Conservation (phyloP, 192 early-diverging fungal species). For the Chytriomyces sp. region DNA sequence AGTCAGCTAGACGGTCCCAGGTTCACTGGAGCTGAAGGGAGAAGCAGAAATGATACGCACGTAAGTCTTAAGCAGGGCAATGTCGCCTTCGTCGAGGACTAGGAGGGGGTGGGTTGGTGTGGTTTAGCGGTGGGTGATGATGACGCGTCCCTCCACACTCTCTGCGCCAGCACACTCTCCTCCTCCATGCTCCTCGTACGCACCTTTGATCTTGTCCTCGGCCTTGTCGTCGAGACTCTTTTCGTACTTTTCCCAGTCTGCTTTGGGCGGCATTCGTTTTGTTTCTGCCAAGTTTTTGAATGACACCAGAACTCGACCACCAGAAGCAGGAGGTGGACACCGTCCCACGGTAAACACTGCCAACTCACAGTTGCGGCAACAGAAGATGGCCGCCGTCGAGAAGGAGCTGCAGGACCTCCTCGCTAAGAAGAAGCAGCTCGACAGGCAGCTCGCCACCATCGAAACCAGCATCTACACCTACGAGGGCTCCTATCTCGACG, state of each 20-base stretch:
- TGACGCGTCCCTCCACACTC: background rate
- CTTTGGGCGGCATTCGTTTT: constrained; percentile 79
- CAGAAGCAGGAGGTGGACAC: no score
- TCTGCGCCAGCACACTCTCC: background rate
- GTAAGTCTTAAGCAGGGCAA: constrained; percentile 92
- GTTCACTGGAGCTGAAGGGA: background rate
- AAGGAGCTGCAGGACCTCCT: constrained; percentile 25
- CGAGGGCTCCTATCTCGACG: constrained; percentile 33
- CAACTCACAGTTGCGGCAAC: no score
- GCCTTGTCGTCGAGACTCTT: constrained; percentile 72
- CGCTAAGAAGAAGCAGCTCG: constrained; percentile 25
- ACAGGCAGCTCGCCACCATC: constrained; percentile 26
- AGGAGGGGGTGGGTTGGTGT: no score
- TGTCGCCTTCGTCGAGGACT: constrained; percentile 90
- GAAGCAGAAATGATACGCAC: constrained; percentile 46
- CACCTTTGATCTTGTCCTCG: constrained; percentile 83
- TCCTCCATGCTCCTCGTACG: background rate
- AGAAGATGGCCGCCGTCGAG: background rate
- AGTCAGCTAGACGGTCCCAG: background rate
- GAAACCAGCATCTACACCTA: constrained; percentile 29
- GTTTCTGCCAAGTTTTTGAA: background rate
- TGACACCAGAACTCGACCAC: background rate
- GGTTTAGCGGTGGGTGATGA: no score
- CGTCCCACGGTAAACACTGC: no score
- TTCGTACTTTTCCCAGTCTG: constrained; percentile 97